Base-by-base conservation (phyloP, 495 filamentous ascomycete species). In the Neurospora hispaniola region DNA sequence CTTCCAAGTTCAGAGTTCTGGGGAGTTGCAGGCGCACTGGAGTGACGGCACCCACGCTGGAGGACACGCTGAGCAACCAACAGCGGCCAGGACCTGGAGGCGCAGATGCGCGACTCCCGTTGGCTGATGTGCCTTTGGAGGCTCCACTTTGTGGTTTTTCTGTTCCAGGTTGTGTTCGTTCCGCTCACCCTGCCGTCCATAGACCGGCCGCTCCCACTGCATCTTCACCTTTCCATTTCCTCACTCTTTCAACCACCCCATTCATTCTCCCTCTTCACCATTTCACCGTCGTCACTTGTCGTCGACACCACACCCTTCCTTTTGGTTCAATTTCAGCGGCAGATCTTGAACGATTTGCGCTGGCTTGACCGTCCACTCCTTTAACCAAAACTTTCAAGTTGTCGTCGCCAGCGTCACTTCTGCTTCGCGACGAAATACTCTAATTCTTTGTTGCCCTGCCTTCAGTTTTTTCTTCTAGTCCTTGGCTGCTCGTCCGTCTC, bases 311-410 rank as follows among this genome's bases (percentile, higher is more conserved):
- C 70, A 70, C 70, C 78, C 71, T 71, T 77, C 72, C 76, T 75
- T 76, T 75, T 86, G 83, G 84, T 75, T 79, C 84, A 81, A 84
- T 84, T 80, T 83, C 83, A 79, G 81, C 69, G 76, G 83, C 83
- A 85, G 72, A 81, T 82, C 83, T 82, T 73, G 75, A 78, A 6
- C 54, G 82, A 82, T 82, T 84, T 83, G 82, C 84, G 41, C 79
- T 85, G 84, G 84, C 81, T 80, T 84, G 84, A 76, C 84, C 84
- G 84, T 85, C 84, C 84, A 82, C 82, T 85, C 84, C 81, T 85
- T 86, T 85, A 74, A 66, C 75, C 69, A 71, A 46, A 43, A 31
- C 48, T 7, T 23, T 27, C 44, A 42, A 42, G 69, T 72, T 69
- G n/a, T 46, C 69, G 72, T 72, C 73, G 44, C 42, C 69, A 23